Base-by-base conservation (phyloP, 1,284 basidiomycete genomes). In the Tausonia pullulans region DNA sequence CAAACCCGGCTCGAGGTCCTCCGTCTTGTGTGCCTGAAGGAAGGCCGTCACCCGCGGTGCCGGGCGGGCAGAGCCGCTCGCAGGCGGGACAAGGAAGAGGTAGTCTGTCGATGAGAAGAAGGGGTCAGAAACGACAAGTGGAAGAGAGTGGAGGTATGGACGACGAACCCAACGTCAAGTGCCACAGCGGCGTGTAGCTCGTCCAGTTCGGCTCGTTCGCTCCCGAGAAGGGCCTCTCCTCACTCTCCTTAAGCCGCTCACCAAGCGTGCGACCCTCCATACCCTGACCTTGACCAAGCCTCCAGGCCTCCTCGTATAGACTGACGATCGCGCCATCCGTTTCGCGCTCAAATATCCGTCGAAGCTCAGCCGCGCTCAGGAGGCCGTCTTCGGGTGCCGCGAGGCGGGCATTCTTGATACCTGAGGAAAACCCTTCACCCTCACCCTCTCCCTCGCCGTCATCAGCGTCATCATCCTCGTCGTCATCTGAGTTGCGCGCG, bases 111-210 rank as follows among this genome's bases (percentile, higher is more conserved):
- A 43, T 63, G 27, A 50, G 45, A 39, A 60, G 44, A 13, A 62
- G 5, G 68, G 66, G 54, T 53, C 45, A 71, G 70, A 59, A 14
- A 50, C 62, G 13, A 13, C 45, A 43, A 4, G 40, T 27, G n/a
- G 48, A 40, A 14, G 16, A 52, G 45, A 41, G 51, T 16, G 64
- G 58, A 67, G 58, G 57, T 6, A 43, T 1, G 53, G 52, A 14
- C 43, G 10, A 59, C n/a, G 60, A 70, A 88, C 90, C 90, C 71
- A 93, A 73, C 3, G 87, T 86, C 4, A 86, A 77, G 70, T 87
- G 83, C 87, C 89, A 94, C 41, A 9, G 85, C 74, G 87, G 81
- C 1, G 88, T 87, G 71, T 85, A 90, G 71, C 84, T 87, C 52
- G 88, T 88, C 78, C 83, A 90, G 73, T 83, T 80, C 5, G 91